A percentile compares a stretch with the other conserved stretches of the same genome.
Conservation (phyloP, 2,329 filamentous ascomycete genomes). For the Trichoderma sp. region DNA sequence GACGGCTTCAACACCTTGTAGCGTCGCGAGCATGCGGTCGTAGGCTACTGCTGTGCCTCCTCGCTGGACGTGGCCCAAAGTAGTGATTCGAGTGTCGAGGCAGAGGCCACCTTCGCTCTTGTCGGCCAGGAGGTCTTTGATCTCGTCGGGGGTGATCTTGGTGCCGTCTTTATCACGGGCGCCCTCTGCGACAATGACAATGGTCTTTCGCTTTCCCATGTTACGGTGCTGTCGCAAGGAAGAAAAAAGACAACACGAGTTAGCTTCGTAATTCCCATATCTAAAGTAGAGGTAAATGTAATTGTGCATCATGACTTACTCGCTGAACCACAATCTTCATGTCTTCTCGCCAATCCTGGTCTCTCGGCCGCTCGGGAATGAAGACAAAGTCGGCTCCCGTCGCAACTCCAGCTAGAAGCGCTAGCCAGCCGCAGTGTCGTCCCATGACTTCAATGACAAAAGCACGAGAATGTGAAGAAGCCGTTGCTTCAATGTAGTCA, state of each 20-base stretch:
- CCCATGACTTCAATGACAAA: constrained; percentile 99
- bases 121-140: constrained; percentile 85
- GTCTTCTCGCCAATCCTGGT: constrained; percentile 82
- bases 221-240: constrained; percentile 64
- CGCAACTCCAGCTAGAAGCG: constrained; percentile 91
- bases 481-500: constrained; percentile 95
- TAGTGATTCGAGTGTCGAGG: constrained; percentile 91
- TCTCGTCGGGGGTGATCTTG: constrained; percentile 75
- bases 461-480: constrained; percentile 87
- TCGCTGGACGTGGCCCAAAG: constrained; percentile 94
- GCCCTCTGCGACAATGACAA: constrained; percentile 95
- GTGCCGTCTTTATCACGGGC: constrained; percentile 81
- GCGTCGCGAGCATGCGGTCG: constrained; percentile 86
- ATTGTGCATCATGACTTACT: constrained; percentile 43
- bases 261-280: background rate
- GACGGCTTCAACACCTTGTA: constrained; percentile 93
- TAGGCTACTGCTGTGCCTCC: constrained; percentile 91
- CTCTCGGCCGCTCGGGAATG: constrained; percentile 88
- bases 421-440: constrained; percentile 94
- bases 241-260: constrained; percentile 8
- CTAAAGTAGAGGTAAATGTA: background rate
- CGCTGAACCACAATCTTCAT: constrained; percentile 78
- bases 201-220: constrained; percentile 93
- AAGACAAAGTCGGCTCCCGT: constrained; percentile 97
- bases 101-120: constrained; percentile 63